Base-by-base conservation (phyloP, 495 filamentous ascomycete genomes). In the Annulohypoxylon maeteangense region DNA sequence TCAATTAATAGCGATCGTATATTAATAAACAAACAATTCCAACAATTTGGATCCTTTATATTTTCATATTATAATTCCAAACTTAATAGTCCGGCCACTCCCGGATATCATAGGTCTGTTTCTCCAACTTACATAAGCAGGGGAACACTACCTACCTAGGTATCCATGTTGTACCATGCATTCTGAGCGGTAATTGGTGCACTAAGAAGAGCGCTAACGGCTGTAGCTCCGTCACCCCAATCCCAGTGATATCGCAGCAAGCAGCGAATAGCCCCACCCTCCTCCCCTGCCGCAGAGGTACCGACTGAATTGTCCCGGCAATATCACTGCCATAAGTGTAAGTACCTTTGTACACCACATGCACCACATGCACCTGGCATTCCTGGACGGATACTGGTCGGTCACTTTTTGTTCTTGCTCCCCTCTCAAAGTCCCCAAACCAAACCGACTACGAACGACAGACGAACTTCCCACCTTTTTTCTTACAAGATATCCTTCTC, bases 1-100 rank as follows among this genome's bases (percentile, higher is more conserved):
- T 62, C 25, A 51, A 66, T 67, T 54, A 61, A 57, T 71, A 62
- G 11, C 40, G 48, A 40, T 61, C 7, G 14, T 54, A 50, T 62
- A 23, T 68, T 68, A 58, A 62, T 71, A 66, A 71, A 66, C 42
- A 70, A 70, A 61, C 45, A 70, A 61, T 66, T 22, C 29, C 25
- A 27, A n/a, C 7, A 51, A 29, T 65, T 57, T 62, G 44, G 58
- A 59, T 32, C 62, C 63, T 71, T 47, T 62, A 66, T 59, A 36
- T 50, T 51, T 23, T 38, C 42, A 50, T 58, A n/a, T 11, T 51
- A 47, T 32, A 0, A 32, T 16, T 23, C 23, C 22, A 36, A 20
- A 8, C 0, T 57, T 16, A 32, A 29, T 42, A 65, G 5, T n/a
- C 20, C 68, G 68, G 62, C 45, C 55, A 62, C 36, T 66, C 66